Base-by-base conservation (phyloP, 2,329 filamentous ascomycete genomes). In the Cladobotryum mycophilum region DNA sequence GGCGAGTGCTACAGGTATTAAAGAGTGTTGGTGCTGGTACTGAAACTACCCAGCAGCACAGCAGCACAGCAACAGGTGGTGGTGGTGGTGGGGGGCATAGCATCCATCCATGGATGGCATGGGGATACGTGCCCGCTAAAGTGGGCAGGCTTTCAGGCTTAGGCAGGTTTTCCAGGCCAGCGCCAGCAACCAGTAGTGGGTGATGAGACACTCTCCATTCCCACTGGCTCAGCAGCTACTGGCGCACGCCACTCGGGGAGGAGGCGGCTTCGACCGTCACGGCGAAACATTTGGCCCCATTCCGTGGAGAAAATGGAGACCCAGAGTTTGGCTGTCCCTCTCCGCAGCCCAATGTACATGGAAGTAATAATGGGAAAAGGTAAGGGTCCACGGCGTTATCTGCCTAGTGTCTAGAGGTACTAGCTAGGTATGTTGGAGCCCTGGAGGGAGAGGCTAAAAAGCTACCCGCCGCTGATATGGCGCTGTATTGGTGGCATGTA, bases 1-100 rank as follows among this genome's bases (percentile, higher is more conserved):
- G 22, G 56, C 61, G 56, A 49, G 55, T 56, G 5, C 20, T 20
- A 47, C 56, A 55, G 54, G 51, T 38, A 51, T 49, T 53, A 56
- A 51, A 53, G 54, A 57, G 49, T 12, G 14, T 38, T 22, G 41
- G 18, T 40, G 47, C 37, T 20, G 38, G 33, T 37, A 18, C 42
- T 44, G 45, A 25, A 51, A 35, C 40, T 43, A 17, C 20, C 20
- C 37, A 17, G 11, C 25, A 30, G 25, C 25, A 20, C 20, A 30
- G 25, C 25, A 30, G 6, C 25, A 30, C 4, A 25, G 22, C 22
- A 25, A 7, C 7, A 7, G 25, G 25, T 30, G 25, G 25, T 30
- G 25, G 25, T 30, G 30, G 44, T 30, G 37, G 35, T 25, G 17
- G 42, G 40, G 49, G 49, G n/a, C n/a, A n/a, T n/a, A n/a, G n/a